A percentile compares a stretch with the other conserved stretches of the same genome.
These are phyloP conservation scores for Penicillium sp. DNA, from an alignment of 2,329 filamentous ascomycete species.

Conservation along the genomic window DNA sequence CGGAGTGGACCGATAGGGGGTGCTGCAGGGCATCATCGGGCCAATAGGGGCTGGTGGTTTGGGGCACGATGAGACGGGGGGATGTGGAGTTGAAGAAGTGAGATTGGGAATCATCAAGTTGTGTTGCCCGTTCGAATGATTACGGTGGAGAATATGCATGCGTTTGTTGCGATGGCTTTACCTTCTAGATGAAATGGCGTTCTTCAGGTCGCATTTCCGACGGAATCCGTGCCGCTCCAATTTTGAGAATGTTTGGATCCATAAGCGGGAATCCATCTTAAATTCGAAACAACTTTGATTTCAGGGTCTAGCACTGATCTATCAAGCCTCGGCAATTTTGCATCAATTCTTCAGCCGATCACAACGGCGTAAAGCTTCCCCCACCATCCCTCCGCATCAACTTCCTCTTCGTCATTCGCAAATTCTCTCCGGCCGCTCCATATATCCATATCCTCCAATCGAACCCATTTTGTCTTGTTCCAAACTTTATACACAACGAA, in stretches of 20 bases:
- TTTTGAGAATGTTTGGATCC: neutral
- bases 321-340: neutral
- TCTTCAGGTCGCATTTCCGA: conserved; percentile 10
- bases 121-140: too few species aligned
- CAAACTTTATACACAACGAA: conserved; percentile 50
- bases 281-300: neutral
- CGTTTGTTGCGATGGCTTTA: neutral
- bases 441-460: conserved; percentile 41
- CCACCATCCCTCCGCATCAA: conserved; percentile 12
- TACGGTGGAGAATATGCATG: neutral
- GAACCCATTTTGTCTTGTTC: conserved; percentile 39
- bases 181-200: neutral
- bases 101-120: neutral
- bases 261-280: neutral
- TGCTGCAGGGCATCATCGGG: conserved; percentile 8
- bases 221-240: conserved; percentile 25
- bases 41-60: conserved; percentile 10
- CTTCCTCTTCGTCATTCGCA: conserved; percentile 11
- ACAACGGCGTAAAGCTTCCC: conserved; percentile 21
- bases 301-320: neutral
- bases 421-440: conserved; percentile 37
- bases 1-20: too few species aligned
- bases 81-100: neutral
- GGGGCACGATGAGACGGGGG: conserved; percentile 14
- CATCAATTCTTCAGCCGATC: conserved; percentile 20